These are phyloP conservation scores for Pythium aquatile DNA, from an alignment of 352 stramenopile genomes.

Conservation along the genomic window DNA sequence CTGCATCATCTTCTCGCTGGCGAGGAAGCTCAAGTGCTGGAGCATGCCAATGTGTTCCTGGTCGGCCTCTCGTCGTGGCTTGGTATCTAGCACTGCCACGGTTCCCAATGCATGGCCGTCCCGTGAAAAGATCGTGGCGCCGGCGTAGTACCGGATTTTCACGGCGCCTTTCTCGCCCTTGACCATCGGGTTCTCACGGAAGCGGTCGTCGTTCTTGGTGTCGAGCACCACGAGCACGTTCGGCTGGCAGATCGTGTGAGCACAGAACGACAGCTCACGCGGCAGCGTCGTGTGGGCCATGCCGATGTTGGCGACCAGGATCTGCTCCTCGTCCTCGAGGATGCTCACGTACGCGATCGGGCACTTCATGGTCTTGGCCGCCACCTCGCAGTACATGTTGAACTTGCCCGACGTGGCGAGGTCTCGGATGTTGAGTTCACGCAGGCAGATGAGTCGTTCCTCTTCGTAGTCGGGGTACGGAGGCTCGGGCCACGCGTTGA, in stretches of 20 bases:
- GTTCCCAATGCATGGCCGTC: slow-evolving; percentile 79
- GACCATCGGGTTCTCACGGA: slow-evolving; percentile 87
- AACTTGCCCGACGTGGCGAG: slow-evolving; percentile 75
- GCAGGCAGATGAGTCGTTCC: slow-evolving; percentile 68
- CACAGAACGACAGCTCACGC: slow-evolving; percentile 82
- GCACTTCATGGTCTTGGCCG: slow-evolving; percentile 87
- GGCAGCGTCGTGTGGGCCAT: slow-evolving; percentile 80
- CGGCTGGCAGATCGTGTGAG: slow-evolving; percentile 82
- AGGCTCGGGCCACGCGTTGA: slow-evolving; percentile 82
- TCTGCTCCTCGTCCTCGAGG: slow-evolving; percentile 81
- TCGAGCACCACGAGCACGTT: slow-evolving; percentile 82
- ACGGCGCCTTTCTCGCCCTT: slow-evolving; percentile 79
- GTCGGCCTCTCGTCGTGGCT: slow-evolving; percentile 70
- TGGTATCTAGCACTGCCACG: slow-evolving; percentile 84
- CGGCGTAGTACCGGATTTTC: slow-evolving; percentile 88
- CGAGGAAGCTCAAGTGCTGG: slow-evolving; percentile 84
- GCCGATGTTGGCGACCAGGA: slow-evolving; percentile 81
- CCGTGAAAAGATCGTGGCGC: slow-evolving; percentile 78
- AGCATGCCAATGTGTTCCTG: slow-evolving; percentile 88
- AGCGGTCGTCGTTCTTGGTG: slow-evolving; percentile 83
- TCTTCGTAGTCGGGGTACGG: slow-evolving; percentile 79
- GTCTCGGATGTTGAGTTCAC: slow-evolving; percentile 77
- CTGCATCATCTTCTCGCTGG: slow-evolving; percentile 87
- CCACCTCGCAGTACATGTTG: slow-evolving; percentile 88
- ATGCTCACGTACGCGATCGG: slow-evolving; percentile 87